Evolutionary conservation across 345 rosid genomes (phyloP), one percentile per base, ranked within the genome.

Genomic region (Populus pruinosa): DNA sequence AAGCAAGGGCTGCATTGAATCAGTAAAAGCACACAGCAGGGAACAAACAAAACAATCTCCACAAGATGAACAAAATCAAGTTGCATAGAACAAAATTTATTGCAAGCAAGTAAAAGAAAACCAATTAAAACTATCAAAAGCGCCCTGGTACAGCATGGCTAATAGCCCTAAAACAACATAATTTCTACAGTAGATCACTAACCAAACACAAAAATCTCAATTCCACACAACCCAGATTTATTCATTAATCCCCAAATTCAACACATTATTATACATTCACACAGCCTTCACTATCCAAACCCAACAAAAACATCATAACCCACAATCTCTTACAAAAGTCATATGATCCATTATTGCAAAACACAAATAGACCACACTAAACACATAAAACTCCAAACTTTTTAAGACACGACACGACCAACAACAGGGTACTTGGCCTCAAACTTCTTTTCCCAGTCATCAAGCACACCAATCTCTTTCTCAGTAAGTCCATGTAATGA

Each of bases 401-500:
- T 25, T 38, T 77, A 86, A 23, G 87, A 87, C 82, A 83, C 76
- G 38, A 91, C 85, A 67, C 91, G 93, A 82, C 96, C 97, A 44
- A 92, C 94, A 69, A 94, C 83, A 0, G 97, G 92, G 81, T 92
- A 92, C 89, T 94, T 94, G 33, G 91, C 94, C 80, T 86, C 92
- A 44, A 93, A 94, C 82, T 94, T 93, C 87, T 84, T 93, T 88
- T 90, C 93, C 97, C 97, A 95, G 11, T 91, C 96, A 59, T 86
- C 71, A 41, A 91, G 97, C 39, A 93, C 91, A 0, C 78, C 89
- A 38, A 90, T 85, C 88, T 95, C 98, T 78, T 95, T 91, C 65
- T 90, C 96, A 23, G 93, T 61, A 70, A 94, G 94, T 33, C 88
- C 95, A 14, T 91, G 89, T 53, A 92, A 79, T 33, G 92, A 87